Evolutionary conservation across 495 filamentous ascomycete genomes (phyloP), one percentile per base, ranked within the genome.

Genomic region (Xylaria palmicola): DNA sequence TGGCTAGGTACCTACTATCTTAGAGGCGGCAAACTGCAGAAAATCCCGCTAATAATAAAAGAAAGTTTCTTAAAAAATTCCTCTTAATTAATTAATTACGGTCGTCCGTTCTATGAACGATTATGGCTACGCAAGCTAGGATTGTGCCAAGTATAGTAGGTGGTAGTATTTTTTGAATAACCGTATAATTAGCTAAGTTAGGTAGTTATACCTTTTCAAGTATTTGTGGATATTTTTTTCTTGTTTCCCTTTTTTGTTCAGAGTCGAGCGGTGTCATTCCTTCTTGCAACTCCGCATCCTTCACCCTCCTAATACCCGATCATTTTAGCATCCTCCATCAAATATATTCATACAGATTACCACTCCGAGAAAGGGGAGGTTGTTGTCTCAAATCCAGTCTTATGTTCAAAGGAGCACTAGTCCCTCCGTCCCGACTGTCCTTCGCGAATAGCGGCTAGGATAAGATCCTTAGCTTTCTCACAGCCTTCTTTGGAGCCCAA

Each of bases 381-480:
- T 22, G 13, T 53, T 26, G 17, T 24, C 24, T 13, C 27, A 4
- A 24, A 12, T 6, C 40, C 29, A 6, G 26, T n/a, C 24, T 36
- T 7, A 12, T 9, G 32, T 26, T 26, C 15, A 2, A 20, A 15
- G 52, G 66, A 60, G 29, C 44, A 50, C 63, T 72, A 72, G 43
- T 72, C 70, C 50, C 70, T 54, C 12, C 59, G 67, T 34, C 62
- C 65, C 49, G 59, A 51, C 49, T 70, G 69, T 20, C 81, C 83
- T 56, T 86, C 81, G 39, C 74, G 77, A 20, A 98, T 90, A 45
- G 90, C 87, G 52, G 90, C 86, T 59, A 99, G 75, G 65, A 99
- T 96, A 69, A 93, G 79, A 45, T 95, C 87, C 77, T 85, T 92
- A 37, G 94, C 95, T 73, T 90, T 84, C 75, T 97, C 92, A 13